Percentiles rank a stretch among this genome's conserved stretches.
Conservation (phyloP, 2,329 filamentous ascomycete genomes). For the Amphichorda felina region DNA sequence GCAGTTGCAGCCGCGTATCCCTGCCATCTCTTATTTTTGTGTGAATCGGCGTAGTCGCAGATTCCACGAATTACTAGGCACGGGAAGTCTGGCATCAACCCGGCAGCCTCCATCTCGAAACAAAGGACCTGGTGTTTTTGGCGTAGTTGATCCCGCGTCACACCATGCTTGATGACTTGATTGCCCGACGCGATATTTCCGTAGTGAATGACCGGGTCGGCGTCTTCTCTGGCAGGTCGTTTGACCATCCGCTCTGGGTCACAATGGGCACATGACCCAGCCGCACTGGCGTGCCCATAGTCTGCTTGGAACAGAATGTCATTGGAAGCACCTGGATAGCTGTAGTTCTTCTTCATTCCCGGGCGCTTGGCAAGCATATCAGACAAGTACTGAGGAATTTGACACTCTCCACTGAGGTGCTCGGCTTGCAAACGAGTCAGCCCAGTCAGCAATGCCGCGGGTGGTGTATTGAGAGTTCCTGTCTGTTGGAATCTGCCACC, state of each 20-base stretch:
- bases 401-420: not conserved
- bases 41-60: constrained; percentile 23
- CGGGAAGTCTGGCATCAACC: constrained; percentile 10
- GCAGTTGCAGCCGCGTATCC: constrained; percentile 19
- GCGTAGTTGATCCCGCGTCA: not conserved
- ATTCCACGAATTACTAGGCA: constrained; percentile 22
- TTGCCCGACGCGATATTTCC: constrained; percentile 4
- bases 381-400: not conserved
- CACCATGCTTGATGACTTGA: not conserved
- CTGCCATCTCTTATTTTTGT: constrained; percentile 25
- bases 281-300: not conserved
- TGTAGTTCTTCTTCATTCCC: not conserved
- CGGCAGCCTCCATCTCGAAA: constrained; percentile 17
- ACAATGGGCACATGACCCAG: not conserved
- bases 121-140: constrained; percentile 6
- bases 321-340: not conserved
- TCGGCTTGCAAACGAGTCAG: not conserved
- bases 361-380: not conserved
- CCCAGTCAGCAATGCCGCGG: not conserved
- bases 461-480: not conserved
- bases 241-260: constrained; percentile 1
- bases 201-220: not conserved
- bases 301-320: constrained; percentile 1
- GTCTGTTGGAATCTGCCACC: constrained; percentile 2
- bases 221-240: not conserved